Evolutionary conservation across 2,329 filamentous ascomycete species (phyloP).

Genomic region (Coniochaeta ligniaria): DNA sequence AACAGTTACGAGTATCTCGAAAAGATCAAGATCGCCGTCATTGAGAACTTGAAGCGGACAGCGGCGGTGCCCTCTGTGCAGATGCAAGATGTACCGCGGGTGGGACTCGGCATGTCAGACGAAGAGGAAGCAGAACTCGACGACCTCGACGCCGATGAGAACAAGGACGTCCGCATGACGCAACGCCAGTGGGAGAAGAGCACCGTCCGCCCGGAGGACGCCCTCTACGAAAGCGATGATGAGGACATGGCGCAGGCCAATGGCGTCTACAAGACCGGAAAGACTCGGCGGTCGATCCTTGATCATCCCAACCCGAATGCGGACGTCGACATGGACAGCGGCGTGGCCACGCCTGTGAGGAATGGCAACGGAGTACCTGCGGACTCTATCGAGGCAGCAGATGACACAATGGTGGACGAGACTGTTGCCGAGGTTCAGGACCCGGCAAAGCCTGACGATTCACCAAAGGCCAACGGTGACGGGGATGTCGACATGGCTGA

Average conservation of each 20-base stretch:
- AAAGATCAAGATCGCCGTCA: slow-evolving; percentile 71
- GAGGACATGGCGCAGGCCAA: slow-evolving; percentile 72
- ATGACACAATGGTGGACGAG: slow-evolving; percentile 5
- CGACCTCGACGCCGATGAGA: slow-evolving; percentile 74
- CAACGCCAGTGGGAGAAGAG: slow-evolving; percentile 77
- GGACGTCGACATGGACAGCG: slow-evolving; percentile 14
- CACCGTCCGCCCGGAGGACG: slow-evolving; percentile 61
- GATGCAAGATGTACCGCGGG: slow-evolving; percentile 68
- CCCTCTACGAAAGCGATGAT: slow-evolving; percentile 83
- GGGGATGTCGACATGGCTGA: slow-evolving; percentile 46
- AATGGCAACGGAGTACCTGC: background rate
- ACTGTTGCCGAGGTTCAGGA: slow-evolving; percentile 19
- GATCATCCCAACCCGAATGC: slow-evolving; percentile 40
- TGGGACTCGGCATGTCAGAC: slow-evolving; percentile 56
- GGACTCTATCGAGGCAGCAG: slow-evolving; percentile 6
- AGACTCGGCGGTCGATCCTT: slow-evolving; percentile 41
- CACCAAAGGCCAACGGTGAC: slow-evolving; percentile 32
- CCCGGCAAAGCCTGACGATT: slow-evolving; percentile 15
- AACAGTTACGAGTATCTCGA: slow-evolving; percentile 78
- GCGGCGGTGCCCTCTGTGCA: slow-evolving; percentile 84
- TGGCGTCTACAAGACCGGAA: slow-evolving; percentile 52
- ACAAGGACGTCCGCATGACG: slow-evolving; percentile 76
- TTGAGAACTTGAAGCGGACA: slow-evolving; percentile 82
- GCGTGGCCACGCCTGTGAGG: slow-evolving; percentile 11
- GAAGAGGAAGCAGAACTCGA: slow-evolving; percentile 61